Conservation (phyloP, 1,284 basidiomycete genomes). For the Microbotryum saponariae region DNA sequence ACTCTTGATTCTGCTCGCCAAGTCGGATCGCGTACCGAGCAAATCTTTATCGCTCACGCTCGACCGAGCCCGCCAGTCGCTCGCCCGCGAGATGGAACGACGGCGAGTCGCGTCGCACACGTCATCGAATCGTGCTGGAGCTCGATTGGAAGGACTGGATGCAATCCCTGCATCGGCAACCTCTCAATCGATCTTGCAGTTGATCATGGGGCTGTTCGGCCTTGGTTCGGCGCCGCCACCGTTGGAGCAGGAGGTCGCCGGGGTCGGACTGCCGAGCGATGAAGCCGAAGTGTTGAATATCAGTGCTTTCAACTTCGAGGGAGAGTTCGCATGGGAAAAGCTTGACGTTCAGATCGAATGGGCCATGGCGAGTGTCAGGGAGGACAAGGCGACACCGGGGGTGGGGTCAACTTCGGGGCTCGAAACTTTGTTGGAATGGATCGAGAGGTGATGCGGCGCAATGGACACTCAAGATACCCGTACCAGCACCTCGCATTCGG, state of each 20-base stretch:
- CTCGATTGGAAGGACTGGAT: conserved; percentile 33
- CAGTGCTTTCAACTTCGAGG: conserved; percentile 33
- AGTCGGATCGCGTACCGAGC: conserved; percentile 27
- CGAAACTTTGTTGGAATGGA: no score
- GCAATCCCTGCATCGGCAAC: conserved; percentile 21
- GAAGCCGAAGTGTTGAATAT: conserved; percentile 32
- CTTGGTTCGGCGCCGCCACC: conserved; percentile 1
- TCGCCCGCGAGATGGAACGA: conserved; percentile 34
- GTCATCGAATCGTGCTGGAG: conserved; percentile 5
- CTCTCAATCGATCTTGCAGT: conserved; percentile 1
- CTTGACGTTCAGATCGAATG: conserved; percentile 24
- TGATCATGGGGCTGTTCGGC: conserved; percentile 4
- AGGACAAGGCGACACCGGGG: background rate
- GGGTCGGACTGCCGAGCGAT: conserved; percentile 28
- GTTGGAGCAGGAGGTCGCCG: background rate
- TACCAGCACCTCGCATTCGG: no score
- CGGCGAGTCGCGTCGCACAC: conserved; percentile 25
- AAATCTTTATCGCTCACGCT: conserved; percentile 26
- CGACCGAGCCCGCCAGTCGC: conserved; percentile 30
- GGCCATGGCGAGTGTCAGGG: conserved; percentile 26
- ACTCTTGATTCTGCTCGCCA: conserved; percentile 33
- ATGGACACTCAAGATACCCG: no score
- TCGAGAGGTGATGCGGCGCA: no score
- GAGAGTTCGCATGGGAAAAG: conserved; percentile 31
- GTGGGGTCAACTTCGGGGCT: no score